A percentile compares a stretch with the other conserved stretches of the same genome.
These are phyloP conservation scores for Galerina marginata DNA, from an alignment of 768 basidiomycete species.

Conservation along the genomic window DNA sequence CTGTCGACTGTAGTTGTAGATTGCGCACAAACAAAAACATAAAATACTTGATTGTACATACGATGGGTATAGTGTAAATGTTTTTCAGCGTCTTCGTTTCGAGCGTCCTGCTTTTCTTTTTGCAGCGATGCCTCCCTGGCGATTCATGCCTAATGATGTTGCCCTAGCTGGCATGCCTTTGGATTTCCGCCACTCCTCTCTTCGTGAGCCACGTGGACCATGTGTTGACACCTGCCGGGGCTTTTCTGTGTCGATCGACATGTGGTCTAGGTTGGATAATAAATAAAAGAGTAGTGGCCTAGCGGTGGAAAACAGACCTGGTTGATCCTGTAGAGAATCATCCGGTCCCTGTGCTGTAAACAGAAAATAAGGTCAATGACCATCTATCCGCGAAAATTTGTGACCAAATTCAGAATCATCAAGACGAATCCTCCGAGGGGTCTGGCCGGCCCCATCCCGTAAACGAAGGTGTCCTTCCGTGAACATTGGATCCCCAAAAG, in stretches of 20 bases:
- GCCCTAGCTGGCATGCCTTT: slow-evolving; percentile 71
- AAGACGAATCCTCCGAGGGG: slow-evolving; percentile 27
- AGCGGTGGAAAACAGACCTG: slow-evolving; percentile 36
- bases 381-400: slow-evolving; percentile 39
- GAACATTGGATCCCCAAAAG: slow-evolving; percentile 26
- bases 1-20: not conserved
- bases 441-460: slow-evolving; percentile 6
- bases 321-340: slow-evolving; percentile 27
- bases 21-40: not conserved
- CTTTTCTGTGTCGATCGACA: slow-evolving; percentile 55
- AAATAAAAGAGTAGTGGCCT: slow-evolving; percentile 19
- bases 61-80: slow-evolving; percentile 20
- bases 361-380: slow-evolving; percentile 45
- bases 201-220: slow-evolving; percentile 74
- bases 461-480: slow-evolving; percentile 6
- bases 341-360: slow-evolving; percentile 38
- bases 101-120: slow-evolving; percentile 73
- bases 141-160: slow-evolving; percentile 61
- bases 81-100: slow-evolving; percentile 66
- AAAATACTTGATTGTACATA: slow-evolving; percentile 12
- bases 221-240: slow-evolving; percentile 72
- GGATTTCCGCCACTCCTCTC: slow-evolving; percentile 82
- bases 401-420: slow-evolving; percentile 35
- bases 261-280: slow-evolving; percentile 44
- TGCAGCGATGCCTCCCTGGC: slow-evolving; percentile 66